Evolutionary conservation across 148 eudicot genomes (phyloP), one percentile per base, ranked within the genome.

Genomic region (Talinum fruticosum): DNA sequence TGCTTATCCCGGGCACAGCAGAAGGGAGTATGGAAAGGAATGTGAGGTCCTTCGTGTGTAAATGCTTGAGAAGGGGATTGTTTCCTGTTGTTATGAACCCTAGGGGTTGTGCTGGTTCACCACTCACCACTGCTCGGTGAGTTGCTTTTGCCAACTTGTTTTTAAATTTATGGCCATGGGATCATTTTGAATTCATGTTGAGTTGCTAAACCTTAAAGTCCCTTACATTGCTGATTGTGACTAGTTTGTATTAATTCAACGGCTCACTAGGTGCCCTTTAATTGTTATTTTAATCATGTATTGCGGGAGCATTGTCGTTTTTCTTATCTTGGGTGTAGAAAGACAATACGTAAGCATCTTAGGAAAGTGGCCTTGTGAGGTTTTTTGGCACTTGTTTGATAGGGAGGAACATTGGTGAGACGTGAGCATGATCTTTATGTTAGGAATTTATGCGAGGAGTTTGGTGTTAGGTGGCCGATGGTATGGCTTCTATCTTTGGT

Each of bases 1-100:
- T 96, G 89, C 71, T 96, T 67, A 61, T 96, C 8, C 97, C 99
- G 0, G 99, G 97, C 24, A 88, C 89, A 21, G 73, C 89, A 0
- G 80, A 90, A 49, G 99, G 99, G 80, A 96, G 99, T 79, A 75
- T 79, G 88, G 97, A 87, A 30, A 74, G 34, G 54, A 78, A 77
- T 70, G 80, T 93, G 1, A 82, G 75, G 82, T 75, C 61, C 8
- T 90, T 96, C 77, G 99, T 87, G 45, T 51, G 33, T 72, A 92
- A 90, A 61, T 90, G 93, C 66, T 77, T 93, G 86, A 89, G 78
- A 73, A 80, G 83, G 45, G 99, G 99, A 28, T 79, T 84, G 76
- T 96, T 96, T 82, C 99, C 99, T 5, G 83, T 96, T 54, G 97
- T 96, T 54, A 86, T 96, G 89, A 96, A 96, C 75, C 99, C 99